These are phyloP conservation scores for Kingdonia uniflora DNA, from an alignment of 164 flowering plant genomes.

Conservation along the genomic window DNA sequence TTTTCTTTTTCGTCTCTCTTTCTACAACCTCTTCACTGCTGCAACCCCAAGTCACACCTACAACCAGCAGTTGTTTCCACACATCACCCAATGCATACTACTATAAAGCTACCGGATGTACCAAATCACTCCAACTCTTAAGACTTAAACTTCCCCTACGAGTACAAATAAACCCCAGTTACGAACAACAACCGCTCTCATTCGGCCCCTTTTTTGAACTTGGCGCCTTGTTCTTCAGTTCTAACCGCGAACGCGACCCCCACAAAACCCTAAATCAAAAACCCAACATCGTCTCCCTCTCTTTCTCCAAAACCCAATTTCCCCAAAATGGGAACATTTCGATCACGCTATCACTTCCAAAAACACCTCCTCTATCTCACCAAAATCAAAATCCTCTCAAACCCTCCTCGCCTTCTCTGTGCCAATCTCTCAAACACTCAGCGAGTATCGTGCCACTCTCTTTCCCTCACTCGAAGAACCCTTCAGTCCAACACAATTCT, in stretches of 20 bases:
- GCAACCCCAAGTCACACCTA: too few relatives aligned
- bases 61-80: too few relatives aligned
- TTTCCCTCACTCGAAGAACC: too few relatives aligned
- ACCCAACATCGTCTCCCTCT: neutral
- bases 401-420: neutral
- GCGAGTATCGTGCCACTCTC: too few relatives aligned
- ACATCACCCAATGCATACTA: neutral
- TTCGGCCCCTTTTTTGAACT: neutral
- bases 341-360: neutral
- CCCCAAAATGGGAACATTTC: neutral
- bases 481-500: too few relatives aligned
- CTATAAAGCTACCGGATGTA: neutral
- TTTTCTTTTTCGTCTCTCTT: too few relatives aligned
- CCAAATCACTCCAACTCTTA: neutral
- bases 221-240: neutral
- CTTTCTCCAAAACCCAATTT: neutral
- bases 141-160: too few relatives aligned
- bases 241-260: neutral
- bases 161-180: too few relatives aligned
- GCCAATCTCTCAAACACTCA: neutral
- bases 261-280: neutral
- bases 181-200: too few relatives aligned
- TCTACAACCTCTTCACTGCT: too few relatives aligned
- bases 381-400: neutral
- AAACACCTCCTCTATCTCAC: neutral